Evolutionary conservation across 2,329 filamentous ascomycete genomes (phyloP), one percentile per base, ranked within the genome.

Genomic region (Aureobasidium leucospermi): DNA sequence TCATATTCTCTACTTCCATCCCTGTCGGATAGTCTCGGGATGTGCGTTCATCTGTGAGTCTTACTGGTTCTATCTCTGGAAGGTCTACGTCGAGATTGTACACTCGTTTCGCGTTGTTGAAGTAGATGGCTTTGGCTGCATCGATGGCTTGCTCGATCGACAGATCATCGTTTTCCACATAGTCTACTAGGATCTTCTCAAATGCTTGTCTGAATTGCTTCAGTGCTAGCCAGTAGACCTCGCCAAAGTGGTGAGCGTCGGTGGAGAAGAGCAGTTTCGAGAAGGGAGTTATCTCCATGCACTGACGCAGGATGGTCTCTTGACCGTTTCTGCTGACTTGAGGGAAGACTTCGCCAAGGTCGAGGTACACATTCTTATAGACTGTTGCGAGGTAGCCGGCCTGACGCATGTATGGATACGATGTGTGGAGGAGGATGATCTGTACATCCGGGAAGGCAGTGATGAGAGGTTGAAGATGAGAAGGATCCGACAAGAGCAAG

Each of bases 281-380:
- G 58, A 82, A 84, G 0, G 90, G 89, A 23, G 85, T 87, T 4
- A 93, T 71, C 70, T 95, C 90, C 8, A 95, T 73, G 1, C 88
- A 83, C 68, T 94, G 83, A 46, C 85, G 82, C 11, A 95, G 64
- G 1, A 90, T 81, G 0, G 78, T 76, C 65, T 88, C 85, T 69
- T 95, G 89, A 0, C 89, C 90, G 61, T 90, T 84, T 51, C 86
- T 81, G 63, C 86, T 92, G 39, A 94, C 72, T 72, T 85, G 86
- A 0, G 89, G 89, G 62, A 94, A 95, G 0, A 94, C 86, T 67
- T 91, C 87, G 1, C 90, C 89, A 58, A 95, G 83, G 67, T 95
- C 90, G 11, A 90, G 82, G 68, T 90, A 94, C 1, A 89, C 88
- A 67, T 95, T 93, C 28, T 82, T 78, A 68, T 91, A 94, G 23